Base-by-base conservation (phyloP, 345 rosid species). In the Xanthoceras sorbifolium region DNA sequence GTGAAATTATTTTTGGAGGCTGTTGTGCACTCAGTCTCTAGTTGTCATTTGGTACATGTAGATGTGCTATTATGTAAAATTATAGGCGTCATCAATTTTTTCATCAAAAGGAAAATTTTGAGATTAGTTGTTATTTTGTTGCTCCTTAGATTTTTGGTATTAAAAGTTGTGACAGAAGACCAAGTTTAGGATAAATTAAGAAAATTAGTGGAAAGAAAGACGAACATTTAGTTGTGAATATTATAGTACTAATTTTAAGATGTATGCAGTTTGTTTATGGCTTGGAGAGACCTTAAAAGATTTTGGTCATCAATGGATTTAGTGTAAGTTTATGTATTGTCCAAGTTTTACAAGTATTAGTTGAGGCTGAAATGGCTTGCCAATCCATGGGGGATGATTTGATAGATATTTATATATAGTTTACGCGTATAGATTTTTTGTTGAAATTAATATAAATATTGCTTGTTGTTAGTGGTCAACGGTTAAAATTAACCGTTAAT, bases 1-100 rank as follows among this genome's bases (percentile, higher is more conserved):
- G 78, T 89, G 74, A 84, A 79, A 61, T 52, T 15, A 1, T 66
- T 50, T 64, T 68, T 57, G 69, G 76, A 60, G 82, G 76, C 52
- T 60, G 62, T 11, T 44, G 28, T 57, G 15, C 46, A 54, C 32
- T 5, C 48, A 38, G 46, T 29, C 64, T 73, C 42, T 50, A n/a
- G 73, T 65, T 34, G 70, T 76, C 42, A 15, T 70, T 64, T 70
- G 40, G 22, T 42, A 29, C 42, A 26, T 31, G 44, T 29, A 65
- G 74, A 75, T 66, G 67, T 67, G 65, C 23, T 31, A 12, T 23
- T 22, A 38, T 67, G 65, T 25, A 65, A 36, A 54, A 54, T 23
- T 38, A n/a, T 52, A 52, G 48, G 50, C 26, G 18, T n/a, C n/a
- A 9, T 23, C 11, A n/a, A 4, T 44, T 23, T 31, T 44, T 12